Evolutionary conservation across 2,329 filamentous ascomycete genomes (phyloP).

Genomic region (Stagonosporopsis vannaccii): DNA sequence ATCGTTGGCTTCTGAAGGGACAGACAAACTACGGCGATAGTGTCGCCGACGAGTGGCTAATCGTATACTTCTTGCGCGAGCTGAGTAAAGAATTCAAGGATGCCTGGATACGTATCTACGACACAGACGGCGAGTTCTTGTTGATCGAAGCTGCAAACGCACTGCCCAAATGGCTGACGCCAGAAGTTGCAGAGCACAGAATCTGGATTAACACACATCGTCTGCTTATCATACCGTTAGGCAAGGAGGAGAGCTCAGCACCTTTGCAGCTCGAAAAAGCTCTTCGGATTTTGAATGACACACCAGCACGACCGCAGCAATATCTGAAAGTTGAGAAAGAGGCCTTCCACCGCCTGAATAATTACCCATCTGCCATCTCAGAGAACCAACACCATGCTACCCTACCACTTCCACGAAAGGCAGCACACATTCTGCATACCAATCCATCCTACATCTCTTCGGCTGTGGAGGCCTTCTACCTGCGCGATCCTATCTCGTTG

Average conservation of each 20-base stretch:
- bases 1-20: slow-evolving; percentile 71
- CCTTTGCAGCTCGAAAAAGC: slow-evolving; percentile 70
- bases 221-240: slow-evolving; percentile 74
- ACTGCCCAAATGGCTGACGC: slow-evolving; percentile 88
- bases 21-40: slow-evolving; percentile 90
- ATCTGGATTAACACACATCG: slow-evolving; percentile 86
- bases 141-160: slow-evolving; percentile 91
- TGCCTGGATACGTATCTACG: slow-evolving; percentile 82
- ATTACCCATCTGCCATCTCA: slow-evolving; percentile 79
- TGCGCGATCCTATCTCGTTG: slow-evolving; percentile 80
- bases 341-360: slow-evolving; percentile 85
- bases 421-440: slow-evolving; percentile 79
- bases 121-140: slow-evolving; percentile 94
- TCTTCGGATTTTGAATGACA: slow-evolving; percentile 64
- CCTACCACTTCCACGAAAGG: slow-evolving; percentile 77
- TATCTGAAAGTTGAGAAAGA: slow-evolving; percentile 82
- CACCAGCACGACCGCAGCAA: slow-evolving; percentile 68
- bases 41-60: slow-evolving; percentile 96
- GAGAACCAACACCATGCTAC: slow-evolving; percentile 78
- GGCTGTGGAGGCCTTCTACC: slow-evolving; percentile 89
- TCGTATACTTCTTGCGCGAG: slow-evolving; percentile 87
- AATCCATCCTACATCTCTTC: slow-evolving; percentile 80
- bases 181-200: slow-evolving; percentile 85
- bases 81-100: slow-evolving; percentile 75
- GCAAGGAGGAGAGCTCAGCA: slow-evolving; percentile 36